These are phyloP conservation scores for Apophysomyces sp. DNA, from an alignment of 371 early-diverging fungal genomes.

Conservation along the genomic window DNA sequence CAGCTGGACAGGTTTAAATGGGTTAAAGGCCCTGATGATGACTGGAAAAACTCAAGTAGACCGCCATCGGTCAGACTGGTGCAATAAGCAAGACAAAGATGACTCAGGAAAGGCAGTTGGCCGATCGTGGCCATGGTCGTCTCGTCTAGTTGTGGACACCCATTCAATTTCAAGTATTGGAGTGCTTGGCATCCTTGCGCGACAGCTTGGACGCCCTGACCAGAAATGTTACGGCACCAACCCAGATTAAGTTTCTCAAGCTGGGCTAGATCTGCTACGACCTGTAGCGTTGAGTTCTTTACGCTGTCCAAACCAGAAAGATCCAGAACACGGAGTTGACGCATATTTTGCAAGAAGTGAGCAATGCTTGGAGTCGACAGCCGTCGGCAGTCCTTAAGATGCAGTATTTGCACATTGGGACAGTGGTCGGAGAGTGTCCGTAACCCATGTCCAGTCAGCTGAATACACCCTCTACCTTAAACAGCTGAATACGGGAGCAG, in stretches of 20 bases:
- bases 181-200: conserved; percentile 36
- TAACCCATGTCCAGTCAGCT: conserved; percentile 51
- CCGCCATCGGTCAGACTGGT: conserved; percentile 43
- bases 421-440: conserved; percentile 49
- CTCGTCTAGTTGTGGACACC: conserved; percentile 50
- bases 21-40: conserved; percentile 14
- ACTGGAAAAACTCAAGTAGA: conserved; percentile 32
- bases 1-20: conserved; percentile 55
- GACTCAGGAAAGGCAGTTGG: conserved; percentile 35
- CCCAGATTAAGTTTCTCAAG: conserved; percentile 48
- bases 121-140: conserved; percentile 39
- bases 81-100: conserved; percentile 51
- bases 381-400: conserved; percentile 49
- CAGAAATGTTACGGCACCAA: conserved; percentile 59
- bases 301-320: conserved; percentile 48
- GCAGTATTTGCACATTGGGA: conserved; percentile 50
- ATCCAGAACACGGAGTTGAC: conserved; percentile 39
- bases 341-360: conserved; percentile 37
- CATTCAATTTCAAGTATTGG: conserved; percentile 44
- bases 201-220: conserved; percentile 36
- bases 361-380: conserved; percentile 49
- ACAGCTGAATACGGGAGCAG: background rate
- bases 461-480: conserved; percentile 51
- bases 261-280: conserved; percentile 26
- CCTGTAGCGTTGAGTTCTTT: conserved; percentile 45